Base-by-base conservation (phyloP, 2,329 filamentous ascomycete genomes). In the Boeremia lycopersici region DNA sequence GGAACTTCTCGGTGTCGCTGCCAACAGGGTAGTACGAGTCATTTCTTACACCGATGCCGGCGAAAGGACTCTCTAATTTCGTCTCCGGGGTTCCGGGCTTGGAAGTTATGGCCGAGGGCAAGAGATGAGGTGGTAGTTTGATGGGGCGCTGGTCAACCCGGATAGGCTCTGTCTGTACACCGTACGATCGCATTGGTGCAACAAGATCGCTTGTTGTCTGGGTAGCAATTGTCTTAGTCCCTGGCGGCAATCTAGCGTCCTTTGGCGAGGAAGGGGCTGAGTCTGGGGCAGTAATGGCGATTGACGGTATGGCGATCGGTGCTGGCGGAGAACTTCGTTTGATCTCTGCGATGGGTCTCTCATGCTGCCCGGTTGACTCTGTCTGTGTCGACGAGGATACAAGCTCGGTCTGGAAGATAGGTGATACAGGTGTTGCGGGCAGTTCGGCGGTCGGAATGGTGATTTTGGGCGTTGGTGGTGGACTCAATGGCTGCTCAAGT, bases 141-240 rank as follows among this genome's bases (percentile, higher is more conserved):
- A 89, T 85, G 39, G 91, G 78, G 57, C 92, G 85, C 76, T 86
- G 85, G 69, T 96, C 93, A 6, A 96, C 85, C 50, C 90, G 85
- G 53, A 98, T 97, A 55, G 91, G 90, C 64, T 98, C 93, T 0
- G 95, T 99, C 78, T 99, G 95, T 53, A 93, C 82, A 2, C 84
- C 86, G 40, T 76, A 81, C 51, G 82, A 87, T 35, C 77, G 78
- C 62, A 80, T 79, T 15, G 78, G 73, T 25, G 74, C 71, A 9
- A 79, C 65, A 31, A 79, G 67, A 10, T 81, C 74, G 43, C 86
- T 78, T 33, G 82, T 82, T 25, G 92, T 91, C 75, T 99, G 95
- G 66, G 89, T 93, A 15, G 86, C 87, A 60, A 89, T 86, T 74
- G 91, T 91, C 73, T 92, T 97, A 6, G 86, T 88, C 58, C 86